phyloP scores from a whole-genome alignment of 2,329 filamentous ascomycete genomes.

The Lecanicillium sp. region DNA sequence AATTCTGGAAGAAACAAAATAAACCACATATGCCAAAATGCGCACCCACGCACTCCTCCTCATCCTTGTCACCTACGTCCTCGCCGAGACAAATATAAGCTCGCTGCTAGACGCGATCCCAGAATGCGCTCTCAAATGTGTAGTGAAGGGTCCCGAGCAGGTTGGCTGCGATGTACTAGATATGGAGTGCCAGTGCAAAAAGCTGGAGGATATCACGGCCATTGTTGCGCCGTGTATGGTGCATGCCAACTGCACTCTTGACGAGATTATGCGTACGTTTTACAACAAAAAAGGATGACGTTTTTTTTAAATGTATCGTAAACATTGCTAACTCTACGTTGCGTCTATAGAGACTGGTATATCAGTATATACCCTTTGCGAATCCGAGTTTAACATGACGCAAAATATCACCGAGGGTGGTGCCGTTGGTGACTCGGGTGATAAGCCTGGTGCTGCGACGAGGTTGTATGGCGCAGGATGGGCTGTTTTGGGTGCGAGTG shows the following conservation, averaged over 20 bases:
- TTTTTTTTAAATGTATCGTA: too few species aligned
- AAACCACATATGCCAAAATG: constrained; percentile 11
- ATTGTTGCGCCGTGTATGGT: constrained; percentile 27
- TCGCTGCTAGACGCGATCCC: constrained; percentile 20
- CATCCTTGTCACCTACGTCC: constrained; percentile 15
- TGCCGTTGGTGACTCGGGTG: background rate
- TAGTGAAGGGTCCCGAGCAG: constrained; percentile 20
- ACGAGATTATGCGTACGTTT: constrained; percentile 26
- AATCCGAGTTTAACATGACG: constrained; percentile 1
- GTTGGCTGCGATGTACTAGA: constrained; percentile 26
- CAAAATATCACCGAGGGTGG: constrained; percentile 2
- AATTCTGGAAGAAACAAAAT: too few species aligned
- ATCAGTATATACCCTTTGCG: constrained; percentile 2
- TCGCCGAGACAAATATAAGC: constrained; percentile 17
- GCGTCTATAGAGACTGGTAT: constrained; percentile 2
- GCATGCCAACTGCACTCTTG: constrained; percentile 22
- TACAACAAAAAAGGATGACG: background rate
- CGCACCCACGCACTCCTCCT: constrained; percentile 17
- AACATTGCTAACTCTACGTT: background rate
- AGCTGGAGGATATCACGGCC: constrained; percentile 24
- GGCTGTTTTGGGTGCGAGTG: background rate
- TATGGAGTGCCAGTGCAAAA: constrained; percentile 28
- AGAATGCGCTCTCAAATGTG: constrained; percentile 28
- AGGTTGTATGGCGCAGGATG: constrained; percentile 1
- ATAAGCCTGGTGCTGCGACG: constrained; percentile 2